These are phyloP conservation scores for Hypoxylon trugodes DNA, from an alignment of 495 filamentous ascomycete genomes.

Conservation along the genomic window DNA sequence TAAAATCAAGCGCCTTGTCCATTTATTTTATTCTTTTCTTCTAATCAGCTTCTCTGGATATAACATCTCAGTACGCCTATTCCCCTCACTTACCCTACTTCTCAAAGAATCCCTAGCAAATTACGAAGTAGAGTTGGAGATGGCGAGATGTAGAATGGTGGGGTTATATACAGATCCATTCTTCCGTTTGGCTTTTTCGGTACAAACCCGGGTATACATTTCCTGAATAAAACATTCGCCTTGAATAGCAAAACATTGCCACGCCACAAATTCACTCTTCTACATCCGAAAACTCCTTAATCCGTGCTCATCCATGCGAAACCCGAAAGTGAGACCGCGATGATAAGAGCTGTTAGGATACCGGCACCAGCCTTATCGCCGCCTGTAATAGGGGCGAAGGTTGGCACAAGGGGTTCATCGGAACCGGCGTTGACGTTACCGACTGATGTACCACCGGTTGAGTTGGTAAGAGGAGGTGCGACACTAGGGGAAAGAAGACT, in stretches of 20 bases:
- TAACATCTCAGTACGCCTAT: not conserved
- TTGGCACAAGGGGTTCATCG: slow-evolving; percentile 29
- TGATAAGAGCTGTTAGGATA: slow-evolving; percentile 65
- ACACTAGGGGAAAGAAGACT: slow-evolving; percentile 40
- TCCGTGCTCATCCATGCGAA: slow-evolving; percentile 60
- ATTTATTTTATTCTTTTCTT: not conserved
- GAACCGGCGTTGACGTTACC: slow-evolving; percentile 68
- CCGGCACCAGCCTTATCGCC: slow-evolving; percentile 72
- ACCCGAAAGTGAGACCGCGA: slow-evolving; percentile 47
- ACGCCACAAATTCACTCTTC: slow-evolving; percentile 14
- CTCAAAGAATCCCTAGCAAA: not conserved
- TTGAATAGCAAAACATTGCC: slow-evolving; percentile 10
- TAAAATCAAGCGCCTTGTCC: too few species aligned
- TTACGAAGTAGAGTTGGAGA: not conserved
- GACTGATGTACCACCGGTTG: slow-evolving; percentile 69
- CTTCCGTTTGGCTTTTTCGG: slow-evolving; percentile 4
- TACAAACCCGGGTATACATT: slow-evolving; percentile 31
- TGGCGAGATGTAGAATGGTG: not conserved
- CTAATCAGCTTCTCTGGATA: not conserved
- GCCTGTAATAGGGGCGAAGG: slow-evolving; percentile 54
- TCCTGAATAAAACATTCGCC: slow-evolving; percentile 18
- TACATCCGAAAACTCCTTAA: not conserved
- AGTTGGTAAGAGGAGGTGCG: slow-evolving; percentile 60
- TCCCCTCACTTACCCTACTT: slow-evolving; percentile 1
- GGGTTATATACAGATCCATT: slow-evolving; percentile 25